Conservation (phyloP, 2,329 filamentous ascomycete genomes). For the Magnaporthiopsis incrustans region DNA sequence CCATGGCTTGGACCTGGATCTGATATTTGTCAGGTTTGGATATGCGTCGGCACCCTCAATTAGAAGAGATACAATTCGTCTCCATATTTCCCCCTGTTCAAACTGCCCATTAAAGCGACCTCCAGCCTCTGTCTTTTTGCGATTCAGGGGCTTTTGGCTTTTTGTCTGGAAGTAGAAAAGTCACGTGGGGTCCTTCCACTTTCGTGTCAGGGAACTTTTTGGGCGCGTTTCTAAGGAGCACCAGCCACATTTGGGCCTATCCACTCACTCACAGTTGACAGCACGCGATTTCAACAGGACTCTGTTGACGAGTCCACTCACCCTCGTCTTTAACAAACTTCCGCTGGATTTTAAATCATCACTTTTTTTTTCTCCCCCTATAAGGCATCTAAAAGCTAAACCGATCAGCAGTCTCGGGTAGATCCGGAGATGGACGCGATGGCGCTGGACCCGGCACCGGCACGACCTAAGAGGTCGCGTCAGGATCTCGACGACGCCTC, state of each 20-base stretch:
- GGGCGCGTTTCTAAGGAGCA: not conserved
- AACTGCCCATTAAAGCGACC: too few relatives aligned
- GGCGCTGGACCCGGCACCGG: not conserved
- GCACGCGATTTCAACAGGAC: not conserved
- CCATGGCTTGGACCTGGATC: too few relatives aligned
- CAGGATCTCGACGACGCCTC: not conserved
- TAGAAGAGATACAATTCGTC: too few relatives aligned
- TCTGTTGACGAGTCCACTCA: not conserved
- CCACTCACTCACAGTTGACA: not conserved
- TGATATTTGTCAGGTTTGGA: too few relatives aligned
- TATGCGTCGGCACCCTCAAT: not conserved
- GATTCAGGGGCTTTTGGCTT: too few relatives aligned
- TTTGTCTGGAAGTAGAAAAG: too few relatives aligned
- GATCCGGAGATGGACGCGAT: not conserved
- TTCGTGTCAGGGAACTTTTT: not conserved
- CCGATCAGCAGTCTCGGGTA: not conserved
- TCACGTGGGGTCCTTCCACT: not conserved
- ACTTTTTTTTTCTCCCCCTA: not conserved
- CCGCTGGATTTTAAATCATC: not conserved
- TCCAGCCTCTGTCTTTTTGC: too few relatives aligned
- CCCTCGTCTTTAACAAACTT: not conserved
- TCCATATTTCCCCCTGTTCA: not conserved
- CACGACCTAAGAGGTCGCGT: not conserved
- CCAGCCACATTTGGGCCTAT: not conserved
- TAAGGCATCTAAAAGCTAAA: not conserved